phyloP scores from a whole-genome alignment of 2,329 filamentous ascomycete species.

The Neodidymelliopsis sp. region DNA sequence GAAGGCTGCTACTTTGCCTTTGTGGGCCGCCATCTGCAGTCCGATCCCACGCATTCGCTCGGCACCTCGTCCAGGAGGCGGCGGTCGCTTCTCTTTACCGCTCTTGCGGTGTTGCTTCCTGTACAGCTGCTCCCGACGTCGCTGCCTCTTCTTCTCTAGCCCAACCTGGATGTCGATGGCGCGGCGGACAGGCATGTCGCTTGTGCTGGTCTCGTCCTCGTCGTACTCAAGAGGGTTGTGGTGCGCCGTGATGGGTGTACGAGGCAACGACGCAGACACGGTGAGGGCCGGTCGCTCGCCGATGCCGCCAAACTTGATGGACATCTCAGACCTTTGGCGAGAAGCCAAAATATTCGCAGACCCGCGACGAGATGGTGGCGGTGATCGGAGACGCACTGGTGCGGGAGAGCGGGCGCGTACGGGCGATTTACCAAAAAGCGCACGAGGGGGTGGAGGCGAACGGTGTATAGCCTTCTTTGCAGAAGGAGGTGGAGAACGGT shows the following conservation, averaged over 20 bases:
- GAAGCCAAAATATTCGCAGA: conserved; percentile 44
- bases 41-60: conserved; percentile 94
- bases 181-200: conserved; percentile 75
- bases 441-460: conserved; percentile 57
- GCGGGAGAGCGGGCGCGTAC: conserved; percentile 61
- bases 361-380: conserved; percentile 66
- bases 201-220: conserved; percentile 50
- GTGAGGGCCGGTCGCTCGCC: conserved; percentile 71
- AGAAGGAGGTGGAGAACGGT: conserved; percentile 42
- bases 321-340: conserved; percentile 50
- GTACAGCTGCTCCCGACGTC: conserved; percentile 90
- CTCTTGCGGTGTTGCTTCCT: conserved; percentile 88
- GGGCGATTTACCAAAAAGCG: conserved; percentile 75
- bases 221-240: conserved; percentile 46
- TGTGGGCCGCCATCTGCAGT: conserved; percentile 80
- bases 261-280: conserved; percentile 86
- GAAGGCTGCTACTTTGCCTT: conserved; percentile 48
- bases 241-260: conserved; percentile 65
- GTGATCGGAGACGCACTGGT: conserved; percentile 64
- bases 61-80: conserved; percentile 81
- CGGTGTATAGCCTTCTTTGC: conserved; percentile 25
- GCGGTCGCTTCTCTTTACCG: conserved; percentile 72
- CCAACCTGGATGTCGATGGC: conserved; percentile 94
- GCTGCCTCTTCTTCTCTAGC: conserved; percentile 90
- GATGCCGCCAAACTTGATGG: conserved; percentile 59